Evolutionary conservation across 2,329 filamentous ascomycete species (phyloP).

Genomic region (Colletotrichum liaoningense): DNA sequence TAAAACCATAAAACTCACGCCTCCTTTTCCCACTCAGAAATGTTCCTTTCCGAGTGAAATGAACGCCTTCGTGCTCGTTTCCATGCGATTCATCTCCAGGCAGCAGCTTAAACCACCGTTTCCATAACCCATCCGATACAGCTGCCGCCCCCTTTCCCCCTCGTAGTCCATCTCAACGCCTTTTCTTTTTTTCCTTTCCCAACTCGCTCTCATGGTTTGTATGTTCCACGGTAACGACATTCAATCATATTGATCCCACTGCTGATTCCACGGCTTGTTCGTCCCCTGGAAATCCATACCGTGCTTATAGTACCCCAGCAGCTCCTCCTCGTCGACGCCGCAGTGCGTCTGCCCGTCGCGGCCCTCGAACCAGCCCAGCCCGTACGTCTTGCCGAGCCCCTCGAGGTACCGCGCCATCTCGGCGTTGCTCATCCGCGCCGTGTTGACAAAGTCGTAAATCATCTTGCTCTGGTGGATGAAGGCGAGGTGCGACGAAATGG

Average conservation of each 20-base stretch:
- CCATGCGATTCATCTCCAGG: not conserved
- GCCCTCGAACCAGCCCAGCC: conserved; percentile 81
- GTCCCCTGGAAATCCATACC: conserved; percentile 62
- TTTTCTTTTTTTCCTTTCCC: not conserved
- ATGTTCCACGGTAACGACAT: not conserved
- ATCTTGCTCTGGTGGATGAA: conserved; percentile 86
- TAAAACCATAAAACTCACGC: not conserved
- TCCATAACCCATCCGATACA: not conserved
- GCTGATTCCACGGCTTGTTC: conserved; percentile 63
- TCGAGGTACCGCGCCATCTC: conserved; percentile 73
- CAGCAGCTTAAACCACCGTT: not conserved
- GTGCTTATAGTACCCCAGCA: conserved; percentile 74
- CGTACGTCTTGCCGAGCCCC: conserved; percentile 74
- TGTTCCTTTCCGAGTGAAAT: too few species aligned
- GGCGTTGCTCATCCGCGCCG: conserved; percentile 69
- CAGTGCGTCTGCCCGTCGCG: conserved; percentile 80
- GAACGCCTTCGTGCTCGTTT: not conserved
- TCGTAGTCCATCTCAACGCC: not conserved
- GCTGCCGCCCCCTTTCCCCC: too few species aligned
- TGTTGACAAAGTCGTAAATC: conserved; percentile 80
- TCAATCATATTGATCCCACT: conserved; percentile 48
- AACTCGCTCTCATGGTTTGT: not conserved
- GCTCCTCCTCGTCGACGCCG: conserved; percentile 81
- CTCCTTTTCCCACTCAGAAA: too few species aligned
- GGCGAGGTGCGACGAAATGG: conserved; percentile 79